Percentiles rank a stretch among this genome's conserved stretches.
Conservation (phyloP, 495 filamentous ascomycete species). For the Penicillium soppii region DNA sequence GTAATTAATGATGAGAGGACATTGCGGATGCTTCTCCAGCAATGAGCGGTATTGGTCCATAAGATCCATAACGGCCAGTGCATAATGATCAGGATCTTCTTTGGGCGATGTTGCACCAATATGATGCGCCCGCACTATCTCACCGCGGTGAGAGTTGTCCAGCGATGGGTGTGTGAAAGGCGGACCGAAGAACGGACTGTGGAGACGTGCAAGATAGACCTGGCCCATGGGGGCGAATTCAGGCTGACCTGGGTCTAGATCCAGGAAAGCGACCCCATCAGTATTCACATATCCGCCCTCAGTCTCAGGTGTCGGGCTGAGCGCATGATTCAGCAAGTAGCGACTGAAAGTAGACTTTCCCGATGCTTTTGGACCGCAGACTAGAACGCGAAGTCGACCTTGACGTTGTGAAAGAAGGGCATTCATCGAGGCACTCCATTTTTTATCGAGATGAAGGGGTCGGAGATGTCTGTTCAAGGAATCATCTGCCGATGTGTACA, state of each 20-base stretch:
- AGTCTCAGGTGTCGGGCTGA: constrained; percentile 48
- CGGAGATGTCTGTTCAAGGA: constrained; percentile 52
- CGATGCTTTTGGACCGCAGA: constrained; percentile 79
- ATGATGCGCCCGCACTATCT: constrained; percentile 64
- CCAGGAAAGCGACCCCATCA: constrained; percentile 62
- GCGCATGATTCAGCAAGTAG: constrained; percentile 71
- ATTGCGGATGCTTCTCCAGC: constrained; percentile 37
- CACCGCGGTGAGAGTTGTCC: constrained; percentile 27
- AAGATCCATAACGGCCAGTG: constrained; percentile 66
- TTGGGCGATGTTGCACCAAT: constrained; percentile 70
- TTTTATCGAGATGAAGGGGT: constrained; percentile 60
- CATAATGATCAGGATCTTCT: constrained; percentile 69
- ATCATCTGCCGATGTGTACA: constrained; percentile 49
- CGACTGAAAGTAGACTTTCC: constrained; percentile 86
- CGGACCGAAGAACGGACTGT: constrained; percentile 66
- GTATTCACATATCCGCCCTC: constrained; percentile 34
- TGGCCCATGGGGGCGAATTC: constrained; percentile 78
- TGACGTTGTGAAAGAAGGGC: constrained; percentile 36
- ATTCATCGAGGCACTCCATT: constrained; percentile 57
- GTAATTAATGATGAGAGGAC: constrained; percentile 75
- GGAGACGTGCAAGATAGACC: constrained; percentile 66
- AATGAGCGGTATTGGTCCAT: constrained; percentile 59
- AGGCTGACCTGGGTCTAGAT: constrained; percentile 82
- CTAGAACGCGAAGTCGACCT: constrained; percentile 47
- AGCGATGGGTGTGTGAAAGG: constrained; percentile 68